These are phyloP conservation scores for Remersonia thermophila DNA, from an alignment of 2,329 filamentous ascomycete genomes.

Conservation along the genomic window DNA sequence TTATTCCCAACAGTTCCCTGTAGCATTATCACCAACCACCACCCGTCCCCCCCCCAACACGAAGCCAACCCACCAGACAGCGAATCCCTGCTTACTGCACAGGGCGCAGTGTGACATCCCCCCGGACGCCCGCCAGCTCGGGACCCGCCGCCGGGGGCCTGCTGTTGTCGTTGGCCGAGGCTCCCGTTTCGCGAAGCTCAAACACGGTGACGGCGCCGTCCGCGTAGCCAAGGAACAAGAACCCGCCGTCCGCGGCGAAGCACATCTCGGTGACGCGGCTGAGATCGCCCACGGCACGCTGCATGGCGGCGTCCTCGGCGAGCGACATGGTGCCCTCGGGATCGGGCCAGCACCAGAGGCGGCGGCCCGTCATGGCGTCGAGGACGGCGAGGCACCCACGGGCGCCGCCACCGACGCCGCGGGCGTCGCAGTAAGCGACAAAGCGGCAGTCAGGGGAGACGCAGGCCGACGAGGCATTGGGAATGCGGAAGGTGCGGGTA, in stretches of 20 bases:
- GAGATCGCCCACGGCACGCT: conserved; percentile 23
- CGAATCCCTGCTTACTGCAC: background rate
- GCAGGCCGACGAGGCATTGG: conserved; percentile 24
- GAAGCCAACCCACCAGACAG: background rate
- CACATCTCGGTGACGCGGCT: conserved; percentile 25
- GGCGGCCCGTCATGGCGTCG: conserved; percentile 25
- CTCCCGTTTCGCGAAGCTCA: conserved; percentile 21
- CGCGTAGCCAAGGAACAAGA: conserved; percentile 24
- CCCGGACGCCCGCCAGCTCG: no score
- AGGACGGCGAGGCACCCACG: conserved; percentile 25
- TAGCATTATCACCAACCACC: background rate
- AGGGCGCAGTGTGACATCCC: no score
- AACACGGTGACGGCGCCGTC: conserved; percentile 26
- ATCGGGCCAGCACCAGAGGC: conserved; percentile 29
- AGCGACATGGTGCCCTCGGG: conserved; percentile 11
- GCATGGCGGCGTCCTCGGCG: conserved; percentile 16
- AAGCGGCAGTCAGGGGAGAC: conserved; percentile 30
- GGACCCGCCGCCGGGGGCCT: no score
- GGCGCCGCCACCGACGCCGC: conserved; percentile 22
- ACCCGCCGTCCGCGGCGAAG: conserved; percentile 27
- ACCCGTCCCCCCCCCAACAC: background rate
- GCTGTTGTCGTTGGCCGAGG: background rate
- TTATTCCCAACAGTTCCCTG: background rate
- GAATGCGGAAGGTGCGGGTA: conserved; percentile 28
- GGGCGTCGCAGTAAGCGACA: conserved; percentile 28